phyloP scores from a whole-genome alignment of 169 alveolate genomes.

The Cryptosporidium bovis region DNA sequence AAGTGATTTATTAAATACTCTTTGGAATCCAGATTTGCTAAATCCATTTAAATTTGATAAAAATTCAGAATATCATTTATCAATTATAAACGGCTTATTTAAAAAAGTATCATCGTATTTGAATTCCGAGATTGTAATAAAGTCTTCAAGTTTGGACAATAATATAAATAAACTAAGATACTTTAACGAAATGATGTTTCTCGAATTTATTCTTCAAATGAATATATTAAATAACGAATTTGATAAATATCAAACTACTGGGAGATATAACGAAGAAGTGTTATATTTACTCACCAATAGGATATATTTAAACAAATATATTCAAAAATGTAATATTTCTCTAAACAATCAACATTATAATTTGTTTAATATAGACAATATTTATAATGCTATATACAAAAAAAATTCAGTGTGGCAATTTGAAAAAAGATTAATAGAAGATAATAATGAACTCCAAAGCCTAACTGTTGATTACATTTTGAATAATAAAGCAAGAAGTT shows the following conservation, averaged over 20 bases:
- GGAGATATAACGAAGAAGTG: not conserved
- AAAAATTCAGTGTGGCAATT: constrained; percentile 36
- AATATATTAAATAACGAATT: not conserved
- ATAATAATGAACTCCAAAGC: not conserved
- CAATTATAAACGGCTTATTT: constrained; percentile 9
- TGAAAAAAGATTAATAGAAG: not conserved
- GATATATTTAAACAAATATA: not conserved
- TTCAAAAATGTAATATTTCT: constrained; percentile 24
- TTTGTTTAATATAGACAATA: not conserved
- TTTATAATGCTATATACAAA: not conserved
- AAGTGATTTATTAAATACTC: not conserved
- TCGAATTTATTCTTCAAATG: constrained; percentile 27
- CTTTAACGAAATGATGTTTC: constrained; percentile 50
- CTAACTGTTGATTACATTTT: constrained; percentile 3
- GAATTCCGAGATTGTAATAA: not conserved
- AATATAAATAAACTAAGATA: constrained; percentile 1
- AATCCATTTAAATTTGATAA: constrained; percentile 42
- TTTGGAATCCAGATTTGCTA: constrained; percentile 14
- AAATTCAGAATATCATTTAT: not conserved
- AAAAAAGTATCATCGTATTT: constrained; percentile 6
- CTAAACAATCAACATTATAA: not conserved
- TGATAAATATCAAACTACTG: constrained; percentile 1
- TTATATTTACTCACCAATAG: not conserved
- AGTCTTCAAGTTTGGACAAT: not conserved
- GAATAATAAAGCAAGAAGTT: constrained; percentile 13